phyloP scores from a whole-genome alignment of 2,329 filamentous ascomycete genomes.

The Neopestalotiopsis clavispora region DNA sequence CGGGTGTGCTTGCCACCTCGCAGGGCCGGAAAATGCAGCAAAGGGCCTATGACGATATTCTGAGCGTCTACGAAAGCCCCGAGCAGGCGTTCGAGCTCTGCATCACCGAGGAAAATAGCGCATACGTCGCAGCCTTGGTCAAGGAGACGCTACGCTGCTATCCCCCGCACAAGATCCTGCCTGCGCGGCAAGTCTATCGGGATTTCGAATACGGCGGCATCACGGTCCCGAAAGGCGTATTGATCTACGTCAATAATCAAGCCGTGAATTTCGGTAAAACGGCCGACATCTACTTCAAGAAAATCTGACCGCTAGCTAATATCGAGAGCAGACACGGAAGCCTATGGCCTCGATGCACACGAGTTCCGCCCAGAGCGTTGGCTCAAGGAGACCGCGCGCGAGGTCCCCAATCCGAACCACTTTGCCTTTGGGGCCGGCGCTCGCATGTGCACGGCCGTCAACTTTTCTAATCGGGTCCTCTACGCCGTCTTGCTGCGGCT shows the following conservation, averaged over 20 bases:
- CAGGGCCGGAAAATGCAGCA: not conserved
- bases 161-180: not conserved
- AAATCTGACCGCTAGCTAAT: too few species aligned
- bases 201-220: not conserved
- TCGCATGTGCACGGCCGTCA: slow-evolving; percentile 16
- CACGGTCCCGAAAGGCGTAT: not conserved
- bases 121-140: not conserved
- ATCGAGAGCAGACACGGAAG: not conserved
- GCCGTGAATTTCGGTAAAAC: not conserved
- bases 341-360: slow-evolving; percentile 8
- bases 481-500: slow-evolving; percentile 28
- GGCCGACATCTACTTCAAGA: not conserved
- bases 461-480: slow-evolving; percentile 27
- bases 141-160: not conserved
- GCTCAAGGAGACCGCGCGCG: slow-evolving; percentile 14
- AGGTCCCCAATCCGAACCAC: not conserved
- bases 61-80: not conserved
- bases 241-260: slow-evolving; percentile 4
- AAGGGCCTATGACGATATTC: not conserved
- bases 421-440: slow-evolving; percentile 12
- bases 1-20: not conserved
- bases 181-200: not conserved
- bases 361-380: slow-evolving; percentile 21
- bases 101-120: not conserved
- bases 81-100: not conserved